These are phyloP conservation scores for Pisolithus sp. DNA, from an alignment of 768 basidiomycete genomes.

Conservation along the genomic window DNA sequence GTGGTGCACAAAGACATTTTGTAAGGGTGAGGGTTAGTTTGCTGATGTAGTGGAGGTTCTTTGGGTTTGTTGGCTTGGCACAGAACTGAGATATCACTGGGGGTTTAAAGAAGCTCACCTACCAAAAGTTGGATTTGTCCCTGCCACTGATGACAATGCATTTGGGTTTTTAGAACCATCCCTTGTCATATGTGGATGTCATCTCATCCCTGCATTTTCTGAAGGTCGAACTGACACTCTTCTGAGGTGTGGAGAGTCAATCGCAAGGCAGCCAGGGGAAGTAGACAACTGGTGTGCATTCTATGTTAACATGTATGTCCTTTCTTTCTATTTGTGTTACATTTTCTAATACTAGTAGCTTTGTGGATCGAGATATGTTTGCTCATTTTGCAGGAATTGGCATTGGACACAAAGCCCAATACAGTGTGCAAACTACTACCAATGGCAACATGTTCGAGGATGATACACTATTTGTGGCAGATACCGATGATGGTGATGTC, in stretches of 20 bases:
- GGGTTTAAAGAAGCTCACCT: slow-evolving; percentile 10
- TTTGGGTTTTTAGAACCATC: slow-evolving; percentile 22
- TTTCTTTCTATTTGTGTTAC: not conserved
- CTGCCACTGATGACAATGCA: slow-evolving; percentile 2
- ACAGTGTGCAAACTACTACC: not conserved
- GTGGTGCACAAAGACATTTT: no score
- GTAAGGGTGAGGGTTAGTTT: no score
- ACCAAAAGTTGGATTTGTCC: slow-evolving; percentile 16
- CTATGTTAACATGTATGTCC: slow-evolving; percentile 12
- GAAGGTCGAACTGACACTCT: slow-evolving; percentile 12
- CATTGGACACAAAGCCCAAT: slow-evolving; percentile 13
- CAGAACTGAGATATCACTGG: slow-evolving; percentile 3
- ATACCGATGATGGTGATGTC: no score
- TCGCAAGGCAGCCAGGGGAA: not conserved
- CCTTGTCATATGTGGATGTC: slow-evolving; percentile 13
- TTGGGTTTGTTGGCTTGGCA: slow-evolving; percentile 23
- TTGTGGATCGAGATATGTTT: slow-evolving; percentile 36
- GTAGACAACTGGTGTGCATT: slow-evolving; percentile 8
- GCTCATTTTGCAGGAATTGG: slow-evolving; percentile 27
- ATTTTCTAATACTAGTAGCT: slow-evolving; percentile 18
- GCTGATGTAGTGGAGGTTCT: slow-evolving; percentile 22
- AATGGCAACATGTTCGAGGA: no score
- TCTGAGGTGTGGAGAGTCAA: slow-evolving; percentile 1
- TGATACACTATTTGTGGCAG: no score
- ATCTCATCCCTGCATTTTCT: slow-evolving; percentile 21